Percentiles rank a stretch among this genome's conserved stretches.
phyloP scores from a whole-genome alignment of 2,329 filamentous ascomycete species.

The Rhynchosporium graminicola region DNA sequence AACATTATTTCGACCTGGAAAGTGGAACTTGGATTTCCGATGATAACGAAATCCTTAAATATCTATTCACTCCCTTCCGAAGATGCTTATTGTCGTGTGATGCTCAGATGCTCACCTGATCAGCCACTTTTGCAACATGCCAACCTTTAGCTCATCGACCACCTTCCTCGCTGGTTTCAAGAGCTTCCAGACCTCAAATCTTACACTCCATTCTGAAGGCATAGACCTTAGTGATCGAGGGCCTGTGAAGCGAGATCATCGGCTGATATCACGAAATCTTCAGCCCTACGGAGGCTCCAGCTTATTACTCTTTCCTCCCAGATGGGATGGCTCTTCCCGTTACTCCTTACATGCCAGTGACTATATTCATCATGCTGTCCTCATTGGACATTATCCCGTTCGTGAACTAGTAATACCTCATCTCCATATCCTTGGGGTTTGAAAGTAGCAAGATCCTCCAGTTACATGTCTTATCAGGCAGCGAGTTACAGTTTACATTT shows the following conservation, averaged over 20 bases:
- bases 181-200: not conserved
- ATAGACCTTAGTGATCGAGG: not conserved
- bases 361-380: not conserved
- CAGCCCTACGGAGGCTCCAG: not conserved
- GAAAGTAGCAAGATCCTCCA: not conserved
- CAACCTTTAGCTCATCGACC: not conserved
- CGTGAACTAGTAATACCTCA: not conserved
- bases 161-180: not conserved
- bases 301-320: conserved; percentile 7
- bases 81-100: too few relatives aligned
- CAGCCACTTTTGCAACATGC: not conserved
- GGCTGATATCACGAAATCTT: not conserved
- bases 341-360: not conserved
- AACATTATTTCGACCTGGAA: too few relatives aligned
- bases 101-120: not conserved
- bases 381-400: not conserved
- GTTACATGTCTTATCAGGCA: too few relatives aligned
- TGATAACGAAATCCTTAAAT: not conserved
- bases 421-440: not conserved
- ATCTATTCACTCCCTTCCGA: not conserved
- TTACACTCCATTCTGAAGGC: not conserved
- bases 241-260: not conserved
- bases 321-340: not conserved
- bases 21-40: not conserved
- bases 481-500: too few relatives aligned